Evolutionary conservation across 305 asterid genomes (phyloP), one percentile per base, ranked within the genome.

Genomic region (Fraxinus baroniana): DNA sequence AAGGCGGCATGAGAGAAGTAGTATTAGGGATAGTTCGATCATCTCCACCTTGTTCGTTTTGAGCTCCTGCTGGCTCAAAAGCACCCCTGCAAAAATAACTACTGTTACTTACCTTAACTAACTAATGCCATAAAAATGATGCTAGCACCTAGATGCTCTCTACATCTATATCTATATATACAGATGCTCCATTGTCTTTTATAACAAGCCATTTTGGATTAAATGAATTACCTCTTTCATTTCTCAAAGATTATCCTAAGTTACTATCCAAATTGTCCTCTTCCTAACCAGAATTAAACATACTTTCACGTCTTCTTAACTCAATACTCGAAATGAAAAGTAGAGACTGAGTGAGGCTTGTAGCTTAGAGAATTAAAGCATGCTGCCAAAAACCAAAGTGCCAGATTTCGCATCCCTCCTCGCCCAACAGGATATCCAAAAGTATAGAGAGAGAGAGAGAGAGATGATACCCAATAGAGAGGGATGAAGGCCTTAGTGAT

Each of bases 1-100:
- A 91, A 35, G 91, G 85, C 35, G 91, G 92, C 57, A 89, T 72
- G 41, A 39, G 62, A 35, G 82, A 44, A 82, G 79, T 83, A 12
- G 80, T 72, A 36, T 78, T 76, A 1, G 37, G 26, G 8, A 28
- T 75, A 81, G 74, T 60, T 33, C 60, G 80, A 79, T 72, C 73
- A 30, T 86, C 87, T 10, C 57, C 81, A 24, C 37, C 37, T 32
- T 85, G 87, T 77, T 17, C 83, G 52, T 44, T 84, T 35, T 12
- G 4, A 66, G 70, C 32, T 52, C 60, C 49, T 52, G 68, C 79
- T 81, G 85, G 49, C 70, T 44, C 83, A 81, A 83, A 80, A 20
- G 77, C 46, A 7, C 84, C 83, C 7, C 92, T 87, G 80, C 62
- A 78, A 80, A 57, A 24, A 72, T 52, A 77, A 13, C n/a, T 9